These are phyloP conservation scores for Oryza punctata DNA, from an alignment of 176 grass and related monocot species.

Conservation along the genomic window DNA sequence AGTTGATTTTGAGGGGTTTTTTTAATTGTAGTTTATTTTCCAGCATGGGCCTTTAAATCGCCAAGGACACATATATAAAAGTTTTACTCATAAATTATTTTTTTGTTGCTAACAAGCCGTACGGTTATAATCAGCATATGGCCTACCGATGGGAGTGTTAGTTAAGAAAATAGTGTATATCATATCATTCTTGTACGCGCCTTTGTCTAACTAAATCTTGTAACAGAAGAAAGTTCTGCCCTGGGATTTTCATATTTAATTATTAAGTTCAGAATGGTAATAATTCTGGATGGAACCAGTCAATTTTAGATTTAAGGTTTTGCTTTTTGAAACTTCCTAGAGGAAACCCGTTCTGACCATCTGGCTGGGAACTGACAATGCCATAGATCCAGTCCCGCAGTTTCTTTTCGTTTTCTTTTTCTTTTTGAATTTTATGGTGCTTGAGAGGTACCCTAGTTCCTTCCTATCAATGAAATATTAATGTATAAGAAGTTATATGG, in stretches of 20 bases:
- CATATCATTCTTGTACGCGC: neutral
- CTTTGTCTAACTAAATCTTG: constrained; percentile 5
- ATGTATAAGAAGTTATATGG: neutral
- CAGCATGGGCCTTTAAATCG: too few species aligned
- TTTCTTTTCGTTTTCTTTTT: neutral
- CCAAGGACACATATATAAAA: too few species aligned
- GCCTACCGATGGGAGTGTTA: too few species aligned
- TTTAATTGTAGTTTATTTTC: too few species aligned
- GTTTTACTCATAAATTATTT: too few species aligned
- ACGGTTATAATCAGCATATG: too few species aligned
- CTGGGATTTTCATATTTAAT: neutral
- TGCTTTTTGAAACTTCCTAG: too few species aligned
- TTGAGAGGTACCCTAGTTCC: neutral
- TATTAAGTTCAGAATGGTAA: neutral
- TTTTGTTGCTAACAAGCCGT: too few species aligned
- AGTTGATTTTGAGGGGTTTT: too few species aligned
- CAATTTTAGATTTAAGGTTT: neutral
- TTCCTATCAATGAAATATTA: neutral
- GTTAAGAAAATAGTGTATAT: neutral
- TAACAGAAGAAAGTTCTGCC: neutral
- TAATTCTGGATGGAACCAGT: neutral
- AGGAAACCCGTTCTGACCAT: neutral
- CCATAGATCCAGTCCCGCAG: neutral
- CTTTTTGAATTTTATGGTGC: neutral
- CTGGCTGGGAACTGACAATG: neutral